phyloP scores from a whole-genome alignment of 108 stramenopile species.

The Seminavis robusta region DNA sequence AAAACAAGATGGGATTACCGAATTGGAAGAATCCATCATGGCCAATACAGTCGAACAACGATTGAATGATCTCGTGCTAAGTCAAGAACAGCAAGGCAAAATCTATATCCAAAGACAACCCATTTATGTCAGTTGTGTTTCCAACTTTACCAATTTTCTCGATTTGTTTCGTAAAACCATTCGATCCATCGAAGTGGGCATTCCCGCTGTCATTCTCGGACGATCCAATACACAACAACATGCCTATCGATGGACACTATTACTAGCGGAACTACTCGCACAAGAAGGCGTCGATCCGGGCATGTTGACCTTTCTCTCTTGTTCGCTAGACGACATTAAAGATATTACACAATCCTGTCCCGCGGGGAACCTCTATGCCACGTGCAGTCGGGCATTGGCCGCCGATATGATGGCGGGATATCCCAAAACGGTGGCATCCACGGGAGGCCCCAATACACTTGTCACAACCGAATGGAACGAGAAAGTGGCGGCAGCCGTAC shows the following conservation, averaged over 20 bases:
- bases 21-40: constrained; percentile 81
- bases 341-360: constrained; percentile 47
- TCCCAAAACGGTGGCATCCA: constrained; percentile 71
- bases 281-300: constrained; percentile 62
- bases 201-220: constrained; percentile 72
- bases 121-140: constrained; percentile 71
- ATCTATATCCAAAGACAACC: constrained; percentile 52
- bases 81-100: constrained; percentile 52
- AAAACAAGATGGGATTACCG: constrained; percentile 88
- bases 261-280: constrained; percentile 40
- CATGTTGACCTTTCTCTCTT: constrained; percentile 72
- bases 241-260: constrained; percentile 72
- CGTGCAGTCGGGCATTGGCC: constrained; percentile 67
- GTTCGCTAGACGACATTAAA: constrained; percentile 66
- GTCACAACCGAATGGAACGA: constrained; percentile 56
- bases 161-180: constrained; percentile 85
- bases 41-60: constrained; percentile 76
- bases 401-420: constrained; percentile 56
- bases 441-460: constrained; percentile 89
- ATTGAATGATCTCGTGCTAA: constrained; percentile 72
- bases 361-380: constrained; percentile 75
- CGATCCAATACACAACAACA: constrained; percentile 76
- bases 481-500: constrained; percentile 57
- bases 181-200: constrained; percentile 71
- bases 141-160: constrained; percentile 86